Evolutionary conservation across 805 yeast species (phyloP).

Genomic region (Metschnikowia borealis): DNA sequence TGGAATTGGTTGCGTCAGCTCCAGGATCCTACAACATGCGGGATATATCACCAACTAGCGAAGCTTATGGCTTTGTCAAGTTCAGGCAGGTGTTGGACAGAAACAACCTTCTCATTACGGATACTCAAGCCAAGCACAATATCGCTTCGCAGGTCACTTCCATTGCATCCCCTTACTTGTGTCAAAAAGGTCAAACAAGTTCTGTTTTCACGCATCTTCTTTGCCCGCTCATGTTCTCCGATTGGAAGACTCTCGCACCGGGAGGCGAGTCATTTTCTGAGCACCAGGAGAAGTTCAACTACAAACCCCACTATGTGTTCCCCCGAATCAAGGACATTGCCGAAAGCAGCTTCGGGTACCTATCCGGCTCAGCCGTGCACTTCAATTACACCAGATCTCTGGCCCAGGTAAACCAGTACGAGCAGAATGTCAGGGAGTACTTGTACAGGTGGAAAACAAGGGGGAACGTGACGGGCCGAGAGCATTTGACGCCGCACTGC

Average conservation of each 20-base stretch:
- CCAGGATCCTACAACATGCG: conserved; percentile 38
- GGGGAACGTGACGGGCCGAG: conserved; percentile 25
- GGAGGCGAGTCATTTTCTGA: conserved; percentile 20
- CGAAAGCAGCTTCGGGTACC: conserved; percentile 40
- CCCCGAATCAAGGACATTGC: conserved; percentile 43
- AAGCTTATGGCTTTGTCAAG: conserved; percentile 46
- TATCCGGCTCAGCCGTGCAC: conserved; percentile 49
- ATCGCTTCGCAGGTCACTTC: conserved; percentile 46
- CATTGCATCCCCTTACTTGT: conserved; percentile 43
- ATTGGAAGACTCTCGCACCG: conserved; percentile 24
- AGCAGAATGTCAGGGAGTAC: conserved; percentile 37
- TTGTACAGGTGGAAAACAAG: conserved; percentile 44
- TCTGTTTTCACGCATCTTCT: conserved; percentile 48
- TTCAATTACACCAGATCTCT: conserved; percentile 31
- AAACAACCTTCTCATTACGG: conserved; percentile 26
- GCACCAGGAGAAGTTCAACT: conserved; percentile 24
- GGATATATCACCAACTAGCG: conserved; percentile 14
- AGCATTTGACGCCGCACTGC: conserved; percentile 55
- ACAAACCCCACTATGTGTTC: conserved; percentile 37
- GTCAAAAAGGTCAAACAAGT: conserved; percentile 21
- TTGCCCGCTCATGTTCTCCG: conserved; percentile 40
- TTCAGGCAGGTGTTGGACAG: conserved; percentile 38
- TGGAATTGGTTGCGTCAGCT: conserved; percentile 52
- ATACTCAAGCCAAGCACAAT: conserved; percentile 19
- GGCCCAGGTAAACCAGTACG: conserved; percentile 33